Evolutionary conservation across 2,329 filamentous ascomycete species (phyloP).

Genomic region (Colletotrichum plurivorum): DNA sequence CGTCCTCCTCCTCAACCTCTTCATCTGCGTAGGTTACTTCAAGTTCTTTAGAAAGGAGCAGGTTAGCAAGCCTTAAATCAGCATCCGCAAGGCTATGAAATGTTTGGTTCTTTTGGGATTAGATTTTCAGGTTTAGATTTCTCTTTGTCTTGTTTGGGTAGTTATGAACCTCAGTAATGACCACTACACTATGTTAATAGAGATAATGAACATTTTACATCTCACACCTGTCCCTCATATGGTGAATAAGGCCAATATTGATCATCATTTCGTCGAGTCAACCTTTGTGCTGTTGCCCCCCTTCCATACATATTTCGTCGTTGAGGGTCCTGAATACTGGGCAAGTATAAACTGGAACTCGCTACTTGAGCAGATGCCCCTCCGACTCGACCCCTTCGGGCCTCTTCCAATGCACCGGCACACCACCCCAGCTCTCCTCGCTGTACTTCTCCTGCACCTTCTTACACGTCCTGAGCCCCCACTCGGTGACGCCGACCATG

Average conservation of each 20-base stretch:
- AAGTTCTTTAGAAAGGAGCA: conserved; percentile 72
- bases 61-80: conserved; percentile 63
- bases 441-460: conserved; percentile 79
- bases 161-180: conserved; percentile 38
- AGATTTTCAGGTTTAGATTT: conserved; percentile 29
- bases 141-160: conserved; percentile 20
- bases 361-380: conserved; percentile 48
- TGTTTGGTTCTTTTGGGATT: background rate
- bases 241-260: background rate
- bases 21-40: conserved; percentile 71
- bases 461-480: conserved; percentile 73
- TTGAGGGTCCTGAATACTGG: too few species aligned
- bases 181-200: conserved; percentile 36
- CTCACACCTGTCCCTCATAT: background rate
- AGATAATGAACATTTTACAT: conserved; percentile 35
- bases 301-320: background rate
- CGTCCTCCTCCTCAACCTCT: conserved; percentile 68
- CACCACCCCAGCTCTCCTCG: conserved; percentile 83
- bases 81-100: conserved; percentile 21
- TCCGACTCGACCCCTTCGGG: conserved; percentile 50
- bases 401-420: conserved; percentile 73
- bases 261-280: background rate
- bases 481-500: conserved; percentile 81
- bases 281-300: background rate
- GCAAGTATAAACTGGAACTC: too few species aligned